phyloP scores from a whole-genome alignment of 257 asterid species.

The Penstemon eatonii region DNA sequence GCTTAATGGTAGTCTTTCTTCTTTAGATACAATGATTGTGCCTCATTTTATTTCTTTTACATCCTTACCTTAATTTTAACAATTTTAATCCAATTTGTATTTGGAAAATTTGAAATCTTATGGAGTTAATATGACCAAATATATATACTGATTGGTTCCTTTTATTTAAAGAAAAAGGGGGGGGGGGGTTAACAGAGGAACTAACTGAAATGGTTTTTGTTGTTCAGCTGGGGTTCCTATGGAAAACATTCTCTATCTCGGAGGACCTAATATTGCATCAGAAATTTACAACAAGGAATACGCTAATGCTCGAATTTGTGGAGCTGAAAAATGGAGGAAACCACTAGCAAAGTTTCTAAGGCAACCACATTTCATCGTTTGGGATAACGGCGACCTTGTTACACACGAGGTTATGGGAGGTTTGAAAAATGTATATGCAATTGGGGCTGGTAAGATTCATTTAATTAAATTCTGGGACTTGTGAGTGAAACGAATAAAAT shows the following conservation, averaged over 20 bases:
- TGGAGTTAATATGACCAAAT: too few relatives aligned
- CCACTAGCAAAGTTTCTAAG: slow-evolving; percentile 79
- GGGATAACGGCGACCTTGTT: slow-evolving; percentile 88
- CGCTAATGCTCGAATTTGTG: slow-evolving; percentile 89
- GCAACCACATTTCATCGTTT: slow-evolving; percentile 89
- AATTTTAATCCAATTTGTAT: too few relatives aligned
- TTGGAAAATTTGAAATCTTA: too few relatives aligned
- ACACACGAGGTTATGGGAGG: slow-evolving; percentile 98
- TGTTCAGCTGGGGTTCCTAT: slow-evolving; percentile 69
- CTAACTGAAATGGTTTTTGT: too few relatives aligned
- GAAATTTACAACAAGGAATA: slow-evolving; percentile 89
- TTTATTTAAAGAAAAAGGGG: too few relatives aligned
- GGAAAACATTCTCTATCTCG: slow-evolving; percentile 86
- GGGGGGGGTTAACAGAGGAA: too few relatives aligned
- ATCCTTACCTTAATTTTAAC: too few relatives aligned
- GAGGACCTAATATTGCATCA: slow-evolving; percentile 93
- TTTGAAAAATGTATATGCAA: slow-evolving; percentile 81
- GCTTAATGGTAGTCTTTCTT: too few relatives aligned
- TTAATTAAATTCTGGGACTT: not conserved
- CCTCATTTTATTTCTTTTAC: too few relatives aligned
- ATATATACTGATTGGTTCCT: too few relatives aligned
- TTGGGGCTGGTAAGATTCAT: slow-evolving; percentile 71
- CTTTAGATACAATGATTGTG: too few relatives aligned
- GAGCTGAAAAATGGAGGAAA: slow-evolving; percentile 90
- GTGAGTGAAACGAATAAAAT: not conserved